Base-by-base conservation (phyloP, 2,329 filamentous ascomycete species). In the Exserohilum rostratum region DNA sequence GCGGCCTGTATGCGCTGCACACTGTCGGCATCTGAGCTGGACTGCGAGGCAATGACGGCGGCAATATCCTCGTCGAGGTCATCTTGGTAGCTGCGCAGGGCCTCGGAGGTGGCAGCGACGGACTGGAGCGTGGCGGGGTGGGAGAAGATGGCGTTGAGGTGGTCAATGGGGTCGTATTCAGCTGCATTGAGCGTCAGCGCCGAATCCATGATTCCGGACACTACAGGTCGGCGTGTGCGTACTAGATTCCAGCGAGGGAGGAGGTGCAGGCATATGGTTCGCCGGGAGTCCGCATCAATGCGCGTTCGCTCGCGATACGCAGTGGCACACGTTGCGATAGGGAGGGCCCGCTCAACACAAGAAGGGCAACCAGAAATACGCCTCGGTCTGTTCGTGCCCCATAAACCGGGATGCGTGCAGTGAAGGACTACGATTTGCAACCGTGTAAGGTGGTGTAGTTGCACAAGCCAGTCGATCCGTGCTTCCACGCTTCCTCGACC, bases 111-210 rank as follows among this genome's bases (percentile, higher is more conserved):
- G 59, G 84, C 82, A 43, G 83, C 81, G 60, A 96, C 87, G 49
- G 91, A 90, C 35, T 87, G 85, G 57, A 98, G 86, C 57, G 92
- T 88, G 31, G 91, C 90, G 0, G 93, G 90, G 69, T 96, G 91
- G 46, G 91, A 88, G 81, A 99, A 99, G 68, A 99, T 88, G 59
- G 89, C 83, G 79, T 99, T 98, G 52, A 99, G 84, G 77, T 99
- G 92, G 67, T 91, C 85, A 73, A 98, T 89, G 49, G 95, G 92
- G 74, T 98, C 89, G 79, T 97, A 98, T 76, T 96, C 88, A 75
- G 84, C 87, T 90, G 62, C n/a, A 45, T 45, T 34, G 45, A 60
- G 47, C 57, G 57, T 73, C 57, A 74, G 69, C 51, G 57, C 48
- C 50, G 47, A 37, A 44, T 59, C 49, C 43, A 60, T 58, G 46